A percentile compares a stretch with the other conserved stretches of the same genome.
Evolutionary conservation across 371 early-diverging fungal species (phyloP).

Genomic region (Lichtheimia ornata): DNA sequence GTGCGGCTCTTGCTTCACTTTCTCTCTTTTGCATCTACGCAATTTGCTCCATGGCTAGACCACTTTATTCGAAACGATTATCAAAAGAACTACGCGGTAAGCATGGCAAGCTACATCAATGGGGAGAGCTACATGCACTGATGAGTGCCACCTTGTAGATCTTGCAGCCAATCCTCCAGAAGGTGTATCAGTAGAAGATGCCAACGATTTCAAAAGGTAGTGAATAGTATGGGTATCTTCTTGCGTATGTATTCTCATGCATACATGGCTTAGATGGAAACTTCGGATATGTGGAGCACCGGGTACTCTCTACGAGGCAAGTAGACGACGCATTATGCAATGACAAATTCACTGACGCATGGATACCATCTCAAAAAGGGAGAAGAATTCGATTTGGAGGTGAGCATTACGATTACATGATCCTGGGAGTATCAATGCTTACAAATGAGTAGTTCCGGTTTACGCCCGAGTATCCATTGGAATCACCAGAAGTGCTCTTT

Average conservation of each 20-base stretch:
- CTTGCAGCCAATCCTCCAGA: conserved; percentile 59
- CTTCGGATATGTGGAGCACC: conserved; percentile 64
- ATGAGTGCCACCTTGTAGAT: conserved; percentile 29
- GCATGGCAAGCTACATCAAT: not conserved
- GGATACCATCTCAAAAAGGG: conserved; percentile 27
- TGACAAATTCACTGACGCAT: too few species aligned
- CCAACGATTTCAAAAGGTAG: conserved; percentile 61
- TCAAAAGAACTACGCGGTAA: conserved; percentile 60
- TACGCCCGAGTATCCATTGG: conserved; percentile 81
- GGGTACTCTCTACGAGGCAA: conserved; percentile 69
- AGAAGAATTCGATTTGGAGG: conserved; percentile 69
- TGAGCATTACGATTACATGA: conserved; percentile 19
- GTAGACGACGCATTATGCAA: conserved; percentile 1
- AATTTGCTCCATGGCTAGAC: conserved; percentile 18
- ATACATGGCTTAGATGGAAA: conserved; percentile 51
- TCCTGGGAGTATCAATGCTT: conserved; percentile 1
- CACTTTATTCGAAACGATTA: conserved; percentile 39
- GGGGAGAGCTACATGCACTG: not conserved
- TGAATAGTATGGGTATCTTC: not conserved
- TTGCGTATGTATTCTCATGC: not conserved
- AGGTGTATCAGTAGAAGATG: conserved; percentile 60
- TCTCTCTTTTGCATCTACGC: not conserved
- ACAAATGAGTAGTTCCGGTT: conserved; percentile 68
- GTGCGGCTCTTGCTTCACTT: not conserved
- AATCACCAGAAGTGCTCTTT: conserved; percentile 85